Evolutionary conservation across 805 yeast species (phyloP), one percentile per base, ranked within the genome.

Genomic region (Lachancea fermentati): DNA sequence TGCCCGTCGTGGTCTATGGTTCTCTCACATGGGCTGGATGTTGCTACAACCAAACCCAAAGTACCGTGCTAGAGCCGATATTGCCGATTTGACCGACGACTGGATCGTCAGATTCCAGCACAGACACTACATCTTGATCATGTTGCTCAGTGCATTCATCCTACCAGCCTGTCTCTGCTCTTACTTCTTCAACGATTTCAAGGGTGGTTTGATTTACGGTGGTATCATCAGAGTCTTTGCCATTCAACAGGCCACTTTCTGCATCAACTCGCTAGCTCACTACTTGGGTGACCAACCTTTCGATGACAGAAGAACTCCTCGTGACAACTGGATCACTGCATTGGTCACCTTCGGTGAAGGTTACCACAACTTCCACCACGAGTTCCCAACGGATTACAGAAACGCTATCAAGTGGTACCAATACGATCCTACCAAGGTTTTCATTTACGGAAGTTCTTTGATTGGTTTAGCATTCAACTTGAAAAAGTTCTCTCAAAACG

Each of bases 301-400:
- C 49, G 94, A 84, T 61, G 91, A 85, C 61, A 76, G 84, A 67
- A 79, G 89, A 75, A 82, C 91, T 25, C 93, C 93, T 51, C 75
- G 93, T 66, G 91, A 85, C 65, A 88, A 83, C 63, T 75, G 78
- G 58, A 55, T 85, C 47, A 83, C 93, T 37, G 93, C 93, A 4
- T 67, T 84, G 44, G 87, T 83, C 44, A 85, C 94, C 0, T 83
- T 84, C 56, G 94, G 94, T 64, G 94, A 85, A 67, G 94, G 94
- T 48, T 83, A 84, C 71, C 93, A 85, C 58, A 85, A 85, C 67
- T 85, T 84, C 78, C 94, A 85, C 64, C 94, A 85, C 62, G 94
- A 84, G 69, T 85, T 84, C 74, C 93, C 94, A 54, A 75, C 85
- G 14, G 94, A 85, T 67, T 85, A 84, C 74, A 78, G 94, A 75